Base-by-base conservation (phyloP, 306 rosid species). In the Senna tora region DNA sequence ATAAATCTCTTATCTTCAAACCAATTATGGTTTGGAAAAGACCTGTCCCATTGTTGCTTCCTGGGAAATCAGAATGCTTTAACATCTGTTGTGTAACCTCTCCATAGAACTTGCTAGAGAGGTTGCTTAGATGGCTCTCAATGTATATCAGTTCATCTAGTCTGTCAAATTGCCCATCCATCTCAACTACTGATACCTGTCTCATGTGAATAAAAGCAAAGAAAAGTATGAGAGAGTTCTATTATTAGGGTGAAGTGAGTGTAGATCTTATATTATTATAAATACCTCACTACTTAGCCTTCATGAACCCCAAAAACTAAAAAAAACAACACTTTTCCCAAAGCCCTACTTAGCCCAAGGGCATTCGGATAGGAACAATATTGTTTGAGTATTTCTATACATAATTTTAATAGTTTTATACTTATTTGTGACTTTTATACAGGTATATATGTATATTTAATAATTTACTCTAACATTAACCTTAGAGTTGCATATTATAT, bases 121-220 rank as follows among this genome's bases (percentile, higher is more conserved):
- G 75, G 81, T 88, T 91, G 87, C 99, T 95, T 7, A 95, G 83
- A 74, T 95, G 99, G 74, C 99, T 95, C 78, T 95, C 99, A 8
- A 95, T 96, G 38, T 95, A 95, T 67, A 95, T 95, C 60, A 95
- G 80, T 75, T 95, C 99, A 79, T 95, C 99, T 80, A 95, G 22
- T 80, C 97, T 92, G 92, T 95, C 99, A 79, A 95, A 95, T 73
- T 89, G 96, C 50, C 99, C 99, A 78, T 95, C 99, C 99, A 95
- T 95, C 75, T 95, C 99, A 57, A 95, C 77, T 42, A 89, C 81
- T 8, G 97, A 95, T 71, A 91, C 99, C 99, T 95, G 59, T 53
- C 39, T 4, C 69, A 42, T 21, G 58, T 50, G 59, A 74, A 17
- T 7, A 0, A 61, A 32, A 58, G 60, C 10, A 17, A 43, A 38